A percentile compares a stretch with the other conserved stretches of the same genome.
Conservation (phyloP, 2,329 filamentous ascomycete genomes). For the Ustulina deusta region DNA sequence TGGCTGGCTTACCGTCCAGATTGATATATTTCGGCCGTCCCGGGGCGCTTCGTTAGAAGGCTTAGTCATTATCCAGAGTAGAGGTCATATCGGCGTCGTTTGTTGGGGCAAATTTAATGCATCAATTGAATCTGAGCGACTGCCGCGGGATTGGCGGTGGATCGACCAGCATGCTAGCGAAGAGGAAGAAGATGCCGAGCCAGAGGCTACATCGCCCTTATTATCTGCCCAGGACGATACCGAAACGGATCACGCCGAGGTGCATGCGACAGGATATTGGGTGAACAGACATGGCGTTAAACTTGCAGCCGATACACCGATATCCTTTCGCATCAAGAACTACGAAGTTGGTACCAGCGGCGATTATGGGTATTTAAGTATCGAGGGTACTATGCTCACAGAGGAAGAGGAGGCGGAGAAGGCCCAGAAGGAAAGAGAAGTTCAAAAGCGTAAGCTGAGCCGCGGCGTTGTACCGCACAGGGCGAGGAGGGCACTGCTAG, state of each 20-base stretch:
- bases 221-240: constrained; percentile 52
- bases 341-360: constrained; percentile 83
- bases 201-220: constrained; percentile 51
- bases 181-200: constrained; percentile 48
- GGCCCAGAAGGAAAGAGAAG: constrained; percentile 64
- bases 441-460: constrained; percentile 53
- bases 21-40: constrained; percentile 83
- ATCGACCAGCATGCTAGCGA: constrained; percentile 64
- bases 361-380: constrained; percentile 82
- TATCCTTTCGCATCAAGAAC: constrained; percentile 84
- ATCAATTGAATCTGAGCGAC: constrained; percentile 79
- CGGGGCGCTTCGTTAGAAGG: constrained; percentile 82
- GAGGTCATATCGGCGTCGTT: constrained; percentile 88
- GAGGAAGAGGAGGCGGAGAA: constrained; percentile 73
- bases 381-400: constrained; percentile 87
- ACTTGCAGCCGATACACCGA: constrained; percentile 70
- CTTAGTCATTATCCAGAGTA: constrained; percentile 85
- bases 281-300: constrained; percentile 76
- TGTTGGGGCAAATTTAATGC: constrained; percentile 95
- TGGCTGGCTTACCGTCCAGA: constrained; percentile 88
- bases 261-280: constrained; percentile 77
- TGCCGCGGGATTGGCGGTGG: constrained; percentile 87
- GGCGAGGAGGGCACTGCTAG: constrained; percentile 55
- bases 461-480: constrained; percentile 51
- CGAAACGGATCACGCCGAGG: constrained; percentile 59